Conservation (phyloP, 2,329 filamentous ascomycete genomes). For the Fusarium brachygibbosum region DNA sequence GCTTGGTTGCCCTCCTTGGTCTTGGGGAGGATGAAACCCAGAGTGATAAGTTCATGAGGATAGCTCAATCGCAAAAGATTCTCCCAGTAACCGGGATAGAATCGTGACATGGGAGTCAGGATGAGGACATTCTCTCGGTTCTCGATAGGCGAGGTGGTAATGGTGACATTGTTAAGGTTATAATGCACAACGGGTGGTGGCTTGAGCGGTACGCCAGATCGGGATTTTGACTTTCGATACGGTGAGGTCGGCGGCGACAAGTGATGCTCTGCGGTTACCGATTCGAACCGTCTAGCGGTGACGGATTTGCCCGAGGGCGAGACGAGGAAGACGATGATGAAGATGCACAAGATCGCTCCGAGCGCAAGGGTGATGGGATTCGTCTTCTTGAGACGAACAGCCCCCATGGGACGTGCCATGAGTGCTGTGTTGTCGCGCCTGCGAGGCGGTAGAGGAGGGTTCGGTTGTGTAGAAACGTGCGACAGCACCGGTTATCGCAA, state of each 20-base stretch:
- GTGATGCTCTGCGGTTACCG: slow-evolving; percentile 61
- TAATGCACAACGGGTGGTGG: slow-evolving; percentile 93
- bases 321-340: slow-evolving; percentile 75
- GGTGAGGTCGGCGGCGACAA: slow-evolving; percentile 60
- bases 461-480: slow-evolving; percentile 17
- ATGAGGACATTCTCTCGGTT: slow-evolving; percentile 91
- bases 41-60: slow-evolving; percentile 92
- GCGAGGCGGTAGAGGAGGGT: slow-evolving; percentile 2
- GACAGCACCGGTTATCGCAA: slow-evolving; percentile 44
- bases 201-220: slow-evolving; percentile 50
- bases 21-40: slow-evolving; percentile 97
- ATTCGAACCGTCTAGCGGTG: slow-evolving; percentile 59
- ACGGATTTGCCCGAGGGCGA: slow-evolving; percentile 67
- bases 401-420: slow-evolving; percentile 72
- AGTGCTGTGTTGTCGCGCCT: slow-evolving; percentile 41
- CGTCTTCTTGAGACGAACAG: slow-evolving; percentile 81
- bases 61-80: slow-evolving; percentile 88
- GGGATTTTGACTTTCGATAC: slow-evolving; percentile 57
- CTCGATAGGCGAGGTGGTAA: slow-evolving; percentile 78
- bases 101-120: slow-evolving; percentile 90
- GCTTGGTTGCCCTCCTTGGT: slow-evolving; percentile 92
- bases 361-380: slow-evolving; percentile 82
- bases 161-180: slow-evolving; percentile 94
- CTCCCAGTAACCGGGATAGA: slow-evolving; percentile 96
- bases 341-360: slow-evolving; percentile 78